These are phyloP conservation scores for Yamadazyma sp. DNA, from an alignment of 1,139 yeast species.

Conservation along the genomic window DNA sequence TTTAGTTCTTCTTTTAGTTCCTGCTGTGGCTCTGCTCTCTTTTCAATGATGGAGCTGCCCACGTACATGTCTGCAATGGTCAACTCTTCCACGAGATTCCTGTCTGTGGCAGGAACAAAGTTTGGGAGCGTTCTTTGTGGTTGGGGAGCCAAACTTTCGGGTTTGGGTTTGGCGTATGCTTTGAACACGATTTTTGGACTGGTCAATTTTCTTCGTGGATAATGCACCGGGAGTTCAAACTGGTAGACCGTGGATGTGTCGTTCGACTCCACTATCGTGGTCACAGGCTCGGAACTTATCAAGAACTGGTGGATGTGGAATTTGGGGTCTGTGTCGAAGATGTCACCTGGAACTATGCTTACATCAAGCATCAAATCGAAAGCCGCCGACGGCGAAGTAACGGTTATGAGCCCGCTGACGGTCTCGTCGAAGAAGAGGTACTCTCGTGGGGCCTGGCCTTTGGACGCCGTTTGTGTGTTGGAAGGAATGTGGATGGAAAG, in stretches of 20 bases:
- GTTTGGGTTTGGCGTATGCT: conserved; percentile 15
- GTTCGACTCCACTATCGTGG: not conserved
- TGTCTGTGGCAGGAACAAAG: conserved; percentile 10
- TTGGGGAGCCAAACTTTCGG: not conserved
- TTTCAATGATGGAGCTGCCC: not conserved
- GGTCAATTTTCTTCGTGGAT: conserved; percentile 35
- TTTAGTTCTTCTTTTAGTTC: too few relatives aligned
- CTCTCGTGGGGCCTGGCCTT: conserved; percentile 1
- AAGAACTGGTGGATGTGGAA: not conserved
- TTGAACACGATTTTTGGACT: conserved; percentile 31
- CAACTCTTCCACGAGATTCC: conserved; percentile 9
- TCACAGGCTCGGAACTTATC: conserved; percentile 12
- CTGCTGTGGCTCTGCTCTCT: not conserved
- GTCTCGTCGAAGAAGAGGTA: conserved; percentile 14
- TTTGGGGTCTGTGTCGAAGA: conserved; percentile 3
- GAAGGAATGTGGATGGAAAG: conserved; percentile 3
- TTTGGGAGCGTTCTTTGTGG: conserved; percentile 9
- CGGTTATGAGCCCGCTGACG: conserved; percentile 10
- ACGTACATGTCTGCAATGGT: conserved; percentile 1
- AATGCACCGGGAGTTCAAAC: conserved; percentile 34
- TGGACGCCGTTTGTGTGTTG: conserved; percentile 1
- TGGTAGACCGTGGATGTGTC: not conserved
- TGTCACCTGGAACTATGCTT: conserved; percentile 30
- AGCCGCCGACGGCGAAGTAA: not conserved
- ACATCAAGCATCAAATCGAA: conserved; percentile 19